Base-by-base conservation (phyloP, 73 alveolate genomes). In the Tetrahymena elliotti region DNA sequence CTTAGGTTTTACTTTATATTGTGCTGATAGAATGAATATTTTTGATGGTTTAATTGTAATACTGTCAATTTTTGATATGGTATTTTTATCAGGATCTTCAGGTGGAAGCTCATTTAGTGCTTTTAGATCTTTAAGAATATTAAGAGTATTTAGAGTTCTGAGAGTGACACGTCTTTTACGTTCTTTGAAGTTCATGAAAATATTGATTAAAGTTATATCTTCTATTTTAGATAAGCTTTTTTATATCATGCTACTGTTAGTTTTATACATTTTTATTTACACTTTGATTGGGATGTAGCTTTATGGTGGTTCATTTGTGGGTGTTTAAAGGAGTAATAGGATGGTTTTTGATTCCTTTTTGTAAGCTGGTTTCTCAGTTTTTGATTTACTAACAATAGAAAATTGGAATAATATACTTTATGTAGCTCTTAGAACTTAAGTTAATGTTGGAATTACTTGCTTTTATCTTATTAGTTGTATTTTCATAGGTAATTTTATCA, bases 401-500 rank as follows among this genome's bases (percentile, higher is more conserved):
- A 94, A 94, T 88, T 94, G 96, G 96, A 84, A 92, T 94, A 92
- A 84, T 88, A 92, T 94, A n/a, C 34, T 94, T 6, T 84, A 94
- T 41, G 93, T 88, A 40, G 83, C 83, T 27, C 92, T 94, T 4
- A 35, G 83, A 39, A 84, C 96, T 31, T 53, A 94, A 33, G 93
- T 88, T 34, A 88, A 40, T 53, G 37, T 84, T 53, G 83, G 93
- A 1, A 68, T 94, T 41, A 88, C 93, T 22, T 53, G 96, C 27
- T 37, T 97, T 40, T 98, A 98, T 93, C 97, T 97, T 88, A 94
- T 98, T 34, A 95, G 96, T 33, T 98, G 99, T 99, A 98, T 98
- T 47, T 84, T 98, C 68, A 94, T 98, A 33, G 99, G 99, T 39
- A 98, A 98, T 93, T 98, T 96, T 93, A 98, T 98, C 33, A 94